These are phyloP conservation scores for Populus simonii DNA, from an alignment of 345 rosid species.

Conservation along the genomic window DNA sequence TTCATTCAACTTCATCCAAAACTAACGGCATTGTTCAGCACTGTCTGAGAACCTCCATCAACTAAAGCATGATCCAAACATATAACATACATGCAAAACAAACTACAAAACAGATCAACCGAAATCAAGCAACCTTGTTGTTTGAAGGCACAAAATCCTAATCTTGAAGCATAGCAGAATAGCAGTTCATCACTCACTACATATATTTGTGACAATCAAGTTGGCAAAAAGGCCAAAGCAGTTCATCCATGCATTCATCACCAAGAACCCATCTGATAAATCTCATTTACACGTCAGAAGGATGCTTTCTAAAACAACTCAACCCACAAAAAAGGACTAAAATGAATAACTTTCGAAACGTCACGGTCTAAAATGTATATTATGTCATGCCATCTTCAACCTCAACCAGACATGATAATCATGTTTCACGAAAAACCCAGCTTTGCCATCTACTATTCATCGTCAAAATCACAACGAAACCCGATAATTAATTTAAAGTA, in stretches of 20 bases:
- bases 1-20: not conserved
- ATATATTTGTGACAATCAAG: not conserved
- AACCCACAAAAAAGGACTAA: not conserved
- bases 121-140: not conserved
- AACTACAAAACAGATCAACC: not conserved
- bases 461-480: not conserved
- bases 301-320: not conserved
- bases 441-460: not conserved
- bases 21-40: not conserved
- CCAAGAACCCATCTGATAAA: not conserved
- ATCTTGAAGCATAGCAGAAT: not conserved
- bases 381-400: not conserved
- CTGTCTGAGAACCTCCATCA: not conserved
- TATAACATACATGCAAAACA: not conserved
- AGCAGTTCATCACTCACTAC: not conserved
- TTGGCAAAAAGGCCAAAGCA: not conserved
- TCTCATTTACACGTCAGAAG: not conserved
- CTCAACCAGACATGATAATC: not conserved
- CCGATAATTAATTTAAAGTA: not conserved
- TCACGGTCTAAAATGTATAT: not conserved
- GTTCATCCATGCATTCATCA: not conserved
- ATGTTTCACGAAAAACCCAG: not conserved
- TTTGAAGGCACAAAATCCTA: not conserved
- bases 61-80: not conserved
- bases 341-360: not conserved